A percentile compares a stretch with the other conserved stretches of the same genome.
Conservation (phyloP, 2,329 filamentous ascomycete species). For the Neurospora crassa region DNA sequence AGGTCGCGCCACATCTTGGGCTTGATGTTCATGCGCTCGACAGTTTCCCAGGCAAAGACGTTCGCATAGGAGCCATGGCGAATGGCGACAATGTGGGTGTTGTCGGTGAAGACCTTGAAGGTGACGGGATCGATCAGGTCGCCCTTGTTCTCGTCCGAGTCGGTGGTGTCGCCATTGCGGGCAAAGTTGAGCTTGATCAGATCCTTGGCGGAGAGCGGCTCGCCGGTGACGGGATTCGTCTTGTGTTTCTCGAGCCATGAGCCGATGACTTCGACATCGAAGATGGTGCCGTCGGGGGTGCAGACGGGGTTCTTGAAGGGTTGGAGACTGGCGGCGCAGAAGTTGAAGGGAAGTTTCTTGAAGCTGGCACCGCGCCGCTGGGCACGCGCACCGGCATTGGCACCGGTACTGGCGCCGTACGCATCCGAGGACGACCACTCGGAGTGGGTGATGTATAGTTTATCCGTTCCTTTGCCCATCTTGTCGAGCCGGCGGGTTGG, state of each 20-base stretch:
- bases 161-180: conserved; percentile 68
- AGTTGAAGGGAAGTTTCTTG: conserved; percentile 91
- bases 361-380: conserved; percentile 51
- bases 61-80: conserved; percentile 75
- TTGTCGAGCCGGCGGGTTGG: conserved; percentile 1
- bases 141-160: conserved; percentile 44
- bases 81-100: conserved; percentile 91
- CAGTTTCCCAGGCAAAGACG: conserved; percentile 92
- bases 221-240: conserved; percentile 82
- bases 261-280: conserved; percentile 89
- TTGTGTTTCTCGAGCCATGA: conserved; percentile 90
- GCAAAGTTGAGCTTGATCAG: conserved; percentile 86
- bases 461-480: conserved; percentile 47
- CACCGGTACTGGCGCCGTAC: conserved; percentile 71
- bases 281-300: conserved; percentile 77
- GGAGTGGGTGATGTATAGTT: conserved; percentile 78
- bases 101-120: conserved; percentile 95
- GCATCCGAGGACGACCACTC: conserved; percentile 93
- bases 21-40: conserved; percentile 93
- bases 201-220: conserved; percentile 68
- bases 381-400: conserved; percentile 53
- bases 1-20: conserved; percentile 92
- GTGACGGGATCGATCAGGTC: conserved; percentile 95
- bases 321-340: conserved; percentile 90
- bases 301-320: conserved; percentile 94